Percentiles rank a stretch among this genome's conserved stretches.
Conservation (phyloP, 2,329 filamentous ascomycete genomes). For the Rutstroemia sp. region DNA sequence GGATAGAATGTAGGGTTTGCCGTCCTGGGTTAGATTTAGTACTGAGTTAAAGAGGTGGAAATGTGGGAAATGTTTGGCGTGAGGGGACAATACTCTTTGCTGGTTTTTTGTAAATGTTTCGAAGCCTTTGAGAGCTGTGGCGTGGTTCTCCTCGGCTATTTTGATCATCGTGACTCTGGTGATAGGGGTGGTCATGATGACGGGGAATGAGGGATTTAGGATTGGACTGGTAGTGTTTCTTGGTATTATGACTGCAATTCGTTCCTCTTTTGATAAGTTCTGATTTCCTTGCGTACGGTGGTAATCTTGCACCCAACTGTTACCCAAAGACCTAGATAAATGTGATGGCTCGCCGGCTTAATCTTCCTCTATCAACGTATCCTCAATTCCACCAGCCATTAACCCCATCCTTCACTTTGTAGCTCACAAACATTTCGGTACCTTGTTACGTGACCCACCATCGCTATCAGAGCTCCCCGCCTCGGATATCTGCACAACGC, state of each 20-base stretch:
- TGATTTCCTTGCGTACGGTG: too few species aligned
- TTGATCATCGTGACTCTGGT: slow-evolving; percentile 14
- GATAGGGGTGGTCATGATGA: slow-evolving; percentile 9
- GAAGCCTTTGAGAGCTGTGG: slow-evolving; percentile 11
- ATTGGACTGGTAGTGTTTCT: neutral
- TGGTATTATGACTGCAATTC: too few species aligned
- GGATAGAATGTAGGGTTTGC: slow-evolving; percentile 47
- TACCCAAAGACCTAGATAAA: too few species aligned
- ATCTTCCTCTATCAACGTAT: too few species aligned
- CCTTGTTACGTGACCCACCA: neutral
- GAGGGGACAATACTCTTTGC: slow-evolving; percentile 5
- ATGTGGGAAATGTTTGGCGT: neutral
- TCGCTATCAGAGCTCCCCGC: neutral
- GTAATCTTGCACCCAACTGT: too few species aligned
- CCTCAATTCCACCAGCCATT: too few species aligned
- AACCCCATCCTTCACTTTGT: neutral
- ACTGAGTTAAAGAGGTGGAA: neutral
- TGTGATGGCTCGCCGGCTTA: too few species aligned
- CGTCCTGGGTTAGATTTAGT: slow-evolving; percentile 36
- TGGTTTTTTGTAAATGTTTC: slow-evolving; percentile 13
- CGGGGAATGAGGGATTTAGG: neutral
- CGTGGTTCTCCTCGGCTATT: slow-evolving; percentile 7
- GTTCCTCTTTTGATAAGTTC: too few species aligned
- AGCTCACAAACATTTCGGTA: neutral
- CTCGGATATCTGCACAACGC: neutral